Conservation (phyloP, 2,329 filamentous ascomycete genomes). For the Aureobasidium vineae region DNA sequence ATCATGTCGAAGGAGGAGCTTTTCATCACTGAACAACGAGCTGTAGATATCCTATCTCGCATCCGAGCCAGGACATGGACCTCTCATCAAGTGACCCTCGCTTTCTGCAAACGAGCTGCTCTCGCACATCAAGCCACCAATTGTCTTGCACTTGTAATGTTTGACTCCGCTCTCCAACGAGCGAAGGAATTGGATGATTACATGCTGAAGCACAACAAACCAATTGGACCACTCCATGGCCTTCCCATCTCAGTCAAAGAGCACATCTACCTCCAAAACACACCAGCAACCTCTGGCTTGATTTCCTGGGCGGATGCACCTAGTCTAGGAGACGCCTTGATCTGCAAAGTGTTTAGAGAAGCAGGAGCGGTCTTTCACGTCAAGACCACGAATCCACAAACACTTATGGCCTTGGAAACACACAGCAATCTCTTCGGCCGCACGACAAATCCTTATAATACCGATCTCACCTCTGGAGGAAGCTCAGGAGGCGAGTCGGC, state of each 20-base stretch:
- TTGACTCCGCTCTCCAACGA: conserved; percentile 49
- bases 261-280: conserved; percentile 58
- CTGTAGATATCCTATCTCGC: conserved; percentile 1
- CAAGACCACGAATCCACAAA: conserved; percentile 53
- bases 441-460: conserved; percentile 54
- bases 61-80: conserved; percentile 39
- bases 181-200: conserved; percentile 53
- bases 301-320: conserved; percentile 58
- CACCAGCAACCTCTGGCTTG: conserved; percentile 48
- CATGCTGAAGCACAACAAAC: conserved; percentile 42
- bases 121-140: conserved; percentile 55
- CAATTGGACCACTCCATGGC: conserved; percentile 63
- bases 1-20: conserved; percentile 25
- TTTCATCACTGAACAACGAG: conserved; percentile 23
- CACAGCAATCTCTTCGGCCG: conserved; percentile 49
- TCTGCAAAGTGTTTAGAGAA: conserved; percentile 45
- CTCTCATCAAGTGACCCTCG: conserved; percentile 48
- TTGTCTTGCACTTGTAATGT: conserved; percentile 55
- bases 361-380: conserved; percentile 53
- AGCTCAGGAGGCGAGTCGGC: conserved; percentile 56
- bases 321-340: conserved; percentile 51
- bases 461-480: conserved; percentile 49
- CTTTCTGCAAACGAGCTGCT: conserved; percentile 52
- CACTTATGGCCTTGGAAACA: conserved; percentile 52
- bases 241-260: conserved; percentile 65